Base-by-base conservation (phyloP, 176 grass and related monocot species). In the Canna indica region DNA sequence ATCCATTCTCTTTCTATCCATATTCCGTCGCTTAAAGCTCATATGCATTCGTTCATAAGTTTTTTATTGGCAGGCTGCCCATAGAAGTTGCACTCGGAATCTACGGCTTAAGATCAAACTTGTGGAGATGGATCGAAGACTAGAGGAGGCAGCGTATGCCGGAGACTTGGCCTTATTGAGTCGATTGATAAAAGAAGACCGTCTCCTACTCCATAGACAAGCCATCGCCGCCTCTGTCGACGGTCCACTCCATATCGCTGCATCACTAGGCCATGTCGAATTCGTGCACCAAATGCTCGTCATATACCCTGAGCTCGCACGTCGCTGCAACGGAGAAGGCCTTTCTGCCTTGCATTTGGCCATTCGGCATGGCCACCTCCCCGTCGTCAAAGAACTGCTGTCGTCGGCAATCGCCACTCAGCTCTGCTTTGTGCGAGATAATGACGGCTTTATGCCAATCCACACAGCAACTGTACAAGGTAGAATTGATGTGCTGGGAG, bases 331-430 rank as follows among this genome's bases (percentile, higher is more conserved):
- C 22, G 32, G 20, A 0, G 62, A 64, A 12, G 67, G 77, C 24
- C 22, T 50, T 26, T 72, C 67, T 17, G 62, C 77, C n/a, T 59
- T 79, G 36, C 77, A 80, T 26, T 44, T 80, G 59, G 78, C 78
- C 48, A 42, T 42, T 4, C 31, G 28, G 4, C 25, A 54, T 31
- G 70, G 70, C 44, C 78, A 80, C 46, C 22, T 80, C 32, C 5
- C 4, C 1, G 59, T 58, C 0, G 68, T 47, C 41, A 50, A 73
- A 12, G 45, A 67, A 27, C 44, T 74, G 59, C 9, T 74, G 29
- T 44, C 46, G 76, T 17, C 5, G 22, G 13, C 24, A 15, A 26
- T 27, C 20, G 73, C 53, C 58, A 27, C 33, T 1, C 18, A 32
- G 9, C 58, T 76, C 36, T 76, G 73, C 73, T 31, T 76, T 14